Conservation (phyloP, 805 yeast genomes). For the Saturnispora quitensis region DNA sequence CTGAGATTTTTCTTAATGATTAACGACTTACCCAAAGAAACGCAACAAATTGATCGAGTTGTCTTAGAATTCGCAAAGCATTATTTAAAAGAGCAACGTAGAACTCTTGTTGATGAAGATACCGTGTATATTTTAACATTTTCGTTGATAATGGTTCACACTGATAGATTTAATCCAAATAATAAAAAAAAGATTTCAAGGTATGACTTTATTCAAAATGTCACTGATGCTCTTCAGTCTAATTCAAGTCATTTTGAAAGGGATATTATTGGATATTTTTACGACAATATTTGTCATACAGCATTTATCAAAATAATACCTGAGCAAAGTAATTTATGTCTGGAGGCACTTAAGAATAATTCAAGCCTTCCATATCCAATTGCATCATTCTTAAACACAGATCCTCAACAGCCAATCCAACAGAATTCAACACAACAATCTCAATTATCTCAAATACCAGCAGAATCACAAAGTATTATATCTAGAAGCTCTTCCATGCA, state of each 20-base stretch:
- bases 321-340: constrained; percentile 18
- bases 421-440: not conserved
- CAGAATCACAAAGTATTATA: not conserved
- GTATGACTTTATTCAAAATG: constrained; percentile 45
- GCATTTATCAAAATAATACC: constrained; percentile 40
- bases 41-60: constrained; percentile 69
- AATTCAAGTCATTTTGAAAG: constrained; percentile 26
- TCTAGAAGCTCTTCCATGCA: constrained; percentile 4
- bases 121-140: constrained; percentile 56
- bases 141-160: constrained; percentile 62
- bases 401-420: constrained; percentile 5
- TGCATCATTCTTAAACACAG: constrained; percentile 14
- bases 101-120: constrained; percentile 32
- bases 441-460: not conserved
- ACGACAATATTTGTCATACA: constrained; percentile 54
- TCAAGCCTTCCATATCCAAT: constrained; percentile 24
- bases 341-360: constrained; percentile 13
- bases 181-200: constrained; percentile 62
- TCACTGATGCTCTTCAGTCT: constrained; percentile 20
- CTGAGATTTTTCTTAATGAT: constrained; percentile 49
- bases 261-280: constrained; percentile 46
- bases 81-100: constrained; percentile 37
- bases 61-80: constrained; percentile 47
- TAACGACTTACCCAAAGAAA: constrained; percentile 56
- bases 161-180: constrained; percentile 61